Percentiles rank a stretch among this genome's conserved stretches.
Conservation (phyloP, 2,329 filamentous ascomycete species). For the Fusarium veterinarium region DNA sequence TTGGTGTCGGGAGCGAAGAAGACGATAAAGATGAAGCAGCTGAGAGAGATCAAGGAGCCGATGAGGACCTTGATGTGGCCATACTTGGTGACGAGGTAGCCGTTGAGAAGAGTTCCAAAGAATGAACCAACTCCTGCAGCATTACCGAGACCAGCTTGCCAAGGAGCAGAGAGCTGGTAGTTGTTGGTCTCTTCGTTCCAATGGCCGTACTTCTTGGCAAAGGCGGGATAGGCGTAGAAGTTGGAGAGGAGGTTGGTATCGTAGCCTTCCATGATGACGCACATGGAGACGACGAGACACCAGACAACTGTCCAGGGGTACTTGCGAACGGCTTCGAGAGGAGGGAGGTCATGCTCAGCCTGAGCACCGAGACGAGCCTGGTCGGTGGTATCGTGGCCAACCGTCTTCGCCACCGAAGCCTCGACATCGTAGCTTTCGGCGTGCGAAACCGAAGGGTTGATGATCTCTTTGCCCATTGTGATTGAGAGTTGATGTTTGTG, state of each 20-base stretch:
- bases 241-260: conserved; percentile 51
- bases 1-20: conserved; percentile 57
- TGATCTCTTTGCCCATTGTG: conserved; percentile 16
- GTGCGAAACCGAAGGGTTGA: conserved; percentile 13
- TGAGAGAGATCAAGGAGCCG: conserved; percentile 52
- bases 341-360: conserved; percentile 43
- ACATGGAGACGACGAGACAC: conserved; percentile 51
- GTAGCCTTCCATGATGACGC: conserved; percentile 59
- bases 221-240: conserved; percentile 51
- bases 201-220: conserved; percentile 46
- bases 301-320: conserved; percentile 54
- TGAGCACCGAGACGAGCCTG: conserved; percentile 27
- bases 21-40: conserved; percentile 58
- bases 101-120: conserved; percentile 60
- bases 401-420: neutral
- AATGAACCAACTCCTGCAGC: conserved; percentile 60
- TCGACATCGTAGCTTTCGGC: conserved; percentile 22
- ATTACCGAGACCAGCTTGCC: conserved; percentile 62
- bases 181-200: conserved; percentile 41
- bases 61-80: conserved; percentile 60
- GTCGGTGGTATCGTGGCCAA: conserved; percentile 16
- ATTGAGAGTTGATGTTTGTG: neutral
- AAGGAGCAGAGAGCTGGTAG: conserved; percentile 58
- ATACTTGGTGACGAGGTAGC: conserved; percentile 56
- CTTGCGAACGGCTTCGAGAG: conserved; percentile 44